Base-by-base conservation (phyloP, 352 stramenopile species). In the Phytophthora fragariae region DNA sequence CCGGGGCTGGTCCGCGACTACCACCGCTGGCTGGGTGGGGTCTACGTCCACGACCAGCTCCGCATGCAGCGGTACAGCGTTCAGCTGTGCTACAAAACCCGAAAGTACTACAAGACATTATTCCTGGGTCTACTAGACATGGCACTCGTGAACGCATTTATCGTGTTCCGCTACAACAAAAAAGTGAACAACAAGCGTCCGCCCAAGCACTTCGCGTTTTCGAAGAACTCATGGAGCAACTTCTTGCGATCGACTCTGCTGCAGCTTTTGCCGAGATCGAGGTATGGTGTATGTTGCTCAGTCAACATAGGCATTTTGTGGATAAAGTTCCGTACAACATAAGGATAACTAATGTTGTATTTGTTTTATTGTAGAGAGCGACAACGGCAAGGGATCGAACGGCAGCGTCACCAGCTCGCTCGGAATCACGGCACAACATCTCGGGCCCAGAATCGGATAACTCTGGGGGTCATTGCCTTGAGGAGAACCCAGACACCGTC, bases 101-200 rank as follows among this genome's bases (percentile, higher is more conserved):
- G 27, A 2, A 72, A 66, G n/a, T 67, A 67, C 37, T 62, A 62
- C 39, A 57, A 57, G 12, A 62, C 65, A 2, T 37, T 72, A 5
- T 58, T 72, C 15, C n/a, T 61, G 3, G 57, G 65, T 1, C 37
- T 62, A 3, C 15, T 71, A 3, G 64, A 65, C 21, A 71, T 65
- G 55, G 56, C 47, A 5, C 39, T 60, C 1, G 47, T 62, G 35
- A 62, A 72, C 33, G 24, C 50, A 2, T 67, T 72, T 12, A 72
- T 67, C 12, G 35, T 72, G 7, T 53, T 52, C 19, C 50, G 57
- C 10, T 33, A 72, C 41, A 2, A 72, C 12, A 17, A 11, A 33
- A 55, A 56, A 3, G 33, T 67, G n/a, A 61, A 56, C 21, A 62
- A 66, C 12, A 31, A 67, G n/a, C n/a, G 27, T 3, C 57, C 37